Evolutionary conservation across 805 yeast genomes (phyloP), one percentile per base, ranked within the genome.

Genomic region (Suhomyces vadensis): DNA sequence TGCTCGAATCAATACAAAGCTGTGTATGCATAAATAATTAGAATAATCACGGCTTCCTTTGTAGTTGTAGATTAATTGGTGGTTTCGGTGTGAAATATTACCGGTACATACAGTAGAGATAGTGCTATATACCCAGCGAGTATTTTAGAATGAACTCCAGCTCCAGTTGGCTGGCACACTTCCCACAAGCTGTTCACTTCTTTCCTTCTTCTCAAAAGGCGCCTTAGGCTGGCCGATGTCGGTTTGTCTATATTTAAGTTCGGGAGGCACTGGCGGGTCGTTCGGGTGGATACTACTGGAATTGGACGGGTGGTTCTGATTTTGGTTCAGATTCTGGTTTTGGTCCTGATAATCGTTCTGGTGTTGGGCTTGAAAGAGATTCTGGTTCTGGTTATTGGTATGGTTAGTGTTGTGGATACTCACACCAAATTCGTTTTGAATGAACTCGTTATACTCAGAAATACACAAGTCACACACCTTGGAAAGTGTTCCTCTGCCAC

Each of bases 121-220:
- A n/a, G n/a, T n/a, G n/a, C n/a, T n/a, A n/a, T n/a, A n/a, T n/a
- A n/a, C n/a, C n/a, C n/a, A n/a, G n/a, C n/a, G n/a, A n/a, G n/a
- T n/a, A n/a, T n/a, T n/a, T 42, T 66, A 83, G 54, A 83, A 83
- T 14, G 88, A 82, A 49, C 86, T 80, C 91, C 91, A 84, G 54
- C 79, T 81, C 90, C 90, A 84, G 58, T 84, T 86, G 13, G 84
- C 87, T 10, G 89, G 89, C 7, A 83, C 74, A 31, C 71, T 64
- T n/a, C 75, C 76, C 17, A 61, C 75, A 35, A 61, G 39, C 42
- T 61, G 71, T 14, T 67, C 81, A 33, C 69, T 67, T 2, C 77
- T 79, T 13, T 49, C 51, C 37, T 39, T 43, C 36, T 42, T 38
- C n/a, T 38, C 41, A 8, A 38, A 38, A 5, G 29, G 39, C 8